phyloP scores from a whole-genome alignment of 495 filamentous ascomycete species.

The Gamarada debralockiae region DNA sequence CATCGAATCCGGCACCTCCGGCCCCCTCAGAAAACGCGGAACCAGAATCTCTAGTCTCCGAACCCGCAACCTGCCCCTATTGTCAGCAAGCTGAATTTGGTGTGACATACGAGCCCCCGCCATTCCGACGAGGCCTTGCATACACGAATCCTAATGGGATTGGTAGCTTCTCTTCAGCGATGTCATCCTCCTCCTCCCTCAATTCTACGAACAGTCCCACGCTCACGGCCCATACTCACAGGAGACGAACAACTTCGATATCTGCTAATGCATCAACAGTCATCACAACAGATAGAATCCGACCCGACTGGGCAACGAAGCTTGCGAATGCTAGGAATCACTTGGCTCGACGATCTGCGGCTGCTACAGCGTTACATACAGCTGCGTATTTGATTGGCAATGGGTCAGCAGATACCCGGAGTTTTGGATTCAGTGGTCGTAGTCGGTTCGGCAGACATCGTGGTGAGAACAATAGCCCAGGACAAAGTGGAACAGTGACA shows the following conservation, averaged over 20 bases:
- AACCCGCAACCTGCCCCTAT: slow-evolving; percentile 92
- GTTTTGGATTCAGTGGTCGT: slow-evolving; percentile 25
- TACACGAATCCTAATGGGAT: slow-evolving; percentile 50
- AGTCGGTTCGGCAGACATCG: slow-evolving; percentile 24
- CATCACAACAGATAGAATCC: slow-evolving; percentile 85
- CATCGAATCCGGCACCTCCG: slow-evolving; percentile 40
- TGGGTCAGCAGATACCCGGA: slow-evolving; percentile 36
- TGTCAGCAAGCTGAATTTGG: slow-evolving; percentile 94
- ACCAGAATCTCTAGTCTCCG: slow-evolving; percentile 73
- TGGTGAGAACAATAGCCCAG: slow-evolving; percentile 16
- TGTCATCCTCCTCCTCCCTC: slow-evolving; percentile 54
- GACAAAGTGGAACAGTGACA: slow-evolving; percentile 27
- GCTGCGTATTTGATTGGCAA: slow-evolving; percentile 88
- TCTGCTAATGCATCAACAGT: slow-evolving; percentile 77
- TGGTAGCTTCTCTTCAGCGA: slow-evolving; percentile 58
- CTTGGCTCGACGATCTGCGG: slow-evolving; percentile 80
- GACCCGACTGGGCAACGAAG: slow-evolving; percentile 93
- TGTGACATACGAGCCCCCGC: slow-evolving; percentile 83
- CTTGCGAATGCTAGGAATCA: slow-evolving; percentile 80
- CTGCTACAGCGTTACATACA: slow-evolving; percentile 90
- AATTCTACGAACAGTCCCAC: slow-evolving; percentile 27
- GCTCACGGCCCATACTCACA: slow-evolving; percentile 21
- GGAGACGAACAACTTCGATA: slow-evolving; percentile 73
- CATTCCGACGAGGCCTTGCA: slow-evolving; percentile 79
- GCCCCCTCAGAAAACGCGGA: slow-evolving; percentile 43